Base-by-base conservation (phyloP, 139 green algal species). In the Protoeuglena noctilucae region DNA sequence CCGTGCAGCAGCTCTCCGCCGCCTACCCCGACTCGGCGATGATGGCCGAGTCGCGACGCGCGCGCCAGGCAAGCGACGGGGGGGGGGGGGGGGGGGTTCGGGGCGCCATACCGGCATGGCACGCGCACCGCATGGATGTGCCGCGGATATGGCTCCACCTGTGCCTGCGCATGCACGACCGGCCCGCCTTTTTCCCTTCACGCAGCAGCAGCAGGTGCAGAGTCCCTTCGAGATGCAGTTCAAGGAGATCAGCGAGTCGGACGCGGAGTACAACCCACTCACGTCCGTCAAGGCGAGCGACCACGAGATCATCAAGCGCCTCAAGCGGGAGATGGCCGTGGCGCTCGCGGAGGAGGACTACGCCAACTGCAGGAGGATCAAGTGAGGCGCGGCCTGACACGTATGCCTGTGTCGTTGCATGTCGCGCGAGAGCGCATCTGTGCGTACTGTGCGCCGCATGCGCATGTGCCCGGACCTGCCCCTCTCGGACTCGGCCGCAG, bases 261-360 rank as follows among this genome's bases (percentile, higher is more conserved):
- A 48, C 22, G 39, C 39, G 25, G 23, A n/a, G 34, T 41, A 6
- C 12, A 16, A 47, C 1, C 47, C 30, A 26, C 31, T 22, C 21
- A 21, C 28, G 29, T 21, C 6, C 18, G 26, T 46, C 9, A 30
- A 54, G 24, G 2, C 24, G 46, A 31, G 24, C 47, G 69, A 82
- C 26, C 73, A 63, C 0, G 78, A 86, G 23, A 64, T 61, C 34
- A 71, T 87, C 46, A 76, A 76, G 62, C 65, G 81, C 16, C 48
- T 87, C 19, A 83, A 82, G 55, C 69, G 74, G 27, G 73, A 85
- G 64, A 75, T 87, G 69, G 43, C 58, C 29, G 64, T 84, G 22
- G 68, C 74, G 3, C 56, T 82, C 28, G 40, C 40, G 1, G 72
- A 83, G 29, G 75, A 83, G 62, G 66, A 83, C 57, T 83, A 78